Evolutionary conservation across 2,329 filamentous ascomycete species (phyloP), one percentile per base, ranked within the genome.

Genomic region (Microdochium nivale): DNA sequence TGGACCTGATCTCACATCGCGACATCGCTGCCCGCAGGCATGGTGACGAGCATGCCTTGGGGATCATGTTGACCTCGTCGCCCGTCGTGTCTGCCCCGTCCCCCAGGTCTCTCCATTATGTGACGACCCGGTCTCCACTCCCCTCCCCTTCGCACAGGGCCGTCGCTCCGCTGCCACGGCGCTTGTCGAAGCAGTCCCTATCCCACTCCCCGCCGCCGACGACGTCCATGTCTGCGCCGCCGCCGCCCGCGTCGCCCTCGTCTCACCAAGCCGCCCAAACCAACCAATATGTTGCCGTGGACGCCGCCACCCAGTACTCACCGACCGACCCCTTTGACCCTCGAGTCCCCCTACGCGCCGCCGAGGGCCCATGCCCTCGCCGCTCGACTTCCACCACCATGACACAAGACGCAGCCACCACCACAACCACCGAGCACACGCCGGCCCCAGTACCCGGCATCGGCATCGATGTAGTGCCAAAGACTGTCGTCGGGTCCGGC

Each of bases 1-100:
- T n/a, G n/a, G n/a, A n/a, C n/a, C 35, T 8, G 14, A 44, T 23
- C 21, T 24, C 40, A 44, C 19, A 44, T 44, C 40, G 40, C 40
- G 40, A 44, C 40, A 23, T 21, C 40, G 40, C 43, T 13, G 25
- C 51, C 44, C 47, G 40, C 49, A 19, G 52, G 49, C 51, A 47
- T 53, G 57, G 56, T 63, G 60, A 64, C 61, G 65, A 77, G 68
- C 65, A 77, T 75, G 74, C 68, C 68, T 66, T 67, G 67, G 68
- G 67, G 70, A 79, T 68, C 72, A 81, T 81, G 78, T 75, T 81
- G 75, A 78, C 77, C 67, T 78, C 76, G 63, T 80, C 78, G 62
- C 77, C 77, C 55, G 69, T 75, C 72, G 71, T 74, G 62, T 80
- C 78, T 49, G 76, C 77, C 55, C 67, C 61, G 59, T 67, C 25